These are phyloP conservation scores for Atalantia buxifolia DNA, from an alignment of 345 rosid genomes.

Conservation along the genomic window DNA sequence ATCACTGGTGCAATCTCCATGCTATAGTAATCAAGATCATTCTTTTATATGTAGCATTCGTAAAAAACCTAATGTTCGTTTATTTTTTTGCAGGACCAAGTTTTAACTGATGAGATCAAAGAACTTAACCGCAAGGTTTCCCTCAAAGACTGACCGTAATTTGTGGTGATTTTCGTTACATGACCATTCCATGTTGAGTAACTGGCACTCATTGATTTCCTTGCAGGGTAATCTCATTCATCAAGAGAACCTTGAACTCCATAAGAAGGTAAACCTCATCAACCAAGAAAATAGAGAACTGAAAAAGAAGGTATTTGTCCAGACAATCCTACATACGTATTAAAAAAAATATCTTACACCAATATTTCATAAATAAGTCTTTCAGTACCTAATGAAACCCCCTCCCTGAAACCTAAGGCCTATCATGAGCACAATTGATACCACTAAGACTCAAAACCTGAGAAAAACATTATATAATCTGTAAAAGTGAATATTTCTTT, in stretches of 20 bases:
- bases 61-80: background rate
- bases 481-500: background rate
- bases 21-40: background rate
- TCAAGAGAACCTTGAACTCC: slow-evolving; percentile 56
- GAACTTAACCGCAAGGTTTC: slow-evolving; percentile 59
- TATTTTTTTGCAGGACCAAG: slow-evolving; percentile 47
- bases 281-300: slow-evolving; percentile 52
- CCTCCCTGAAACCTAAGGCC: background rate
- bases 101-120: slow-evolving; percentile 49
- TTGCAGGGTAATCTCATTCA: slow-evolving; percentile 54
- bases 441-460: background rate
- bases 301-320: slow-evolving; percentile 50
- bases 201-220: background rate
- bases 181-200: background rate
- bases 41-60: background rate
- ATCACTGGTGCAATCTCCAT: background rate
- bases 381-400: background rate
- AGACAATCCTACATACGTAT: background rate
- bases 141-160: slow-evolving; percentile 1
- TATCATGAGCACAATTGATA: background rate
- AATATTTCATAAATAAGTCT: background rate
- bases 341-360: background rate
- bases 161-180: background rate
- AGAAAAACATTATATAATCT: background rate
- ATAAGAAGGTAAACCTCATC: slow-evolving; percentile 41